Evolutionary conservation across 176 grass and related monocot species (phyloP).

Genomic region (Paspalum notatum): DNA sequence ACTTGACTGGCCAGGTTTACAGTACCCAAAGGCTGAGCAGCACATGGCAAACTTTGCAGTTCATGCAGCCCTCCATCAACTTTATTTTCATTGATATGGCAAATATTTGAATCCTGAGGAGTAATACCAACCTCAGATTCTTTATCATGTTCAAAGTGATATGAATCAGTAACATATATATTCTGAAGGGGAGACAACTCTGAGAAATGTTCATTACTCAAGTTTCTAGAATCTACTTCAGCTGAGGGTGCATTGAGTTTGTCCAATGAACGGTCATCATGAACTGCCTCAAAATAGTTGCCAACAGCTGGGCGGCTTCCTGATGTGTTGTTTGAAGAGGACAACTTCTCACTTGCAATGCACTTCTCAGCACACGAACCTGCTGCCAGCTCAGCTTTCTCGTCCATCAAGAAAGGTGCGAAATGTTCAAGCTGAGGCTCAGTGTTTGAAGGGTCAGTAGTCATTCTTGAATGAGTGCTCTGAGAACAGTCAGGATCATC

Average conservation of each 20-base stretch:
- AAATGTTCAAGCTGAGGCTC: slow-evolving; percentile 37
- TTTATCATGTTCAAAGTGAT: slow-evolving; percentile 51
- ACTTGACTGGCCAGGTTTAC: slow-evolving; percentile 36
- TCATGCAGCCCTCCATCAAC: slow-evolving; percentile 37
- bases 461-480: slow-evolving; percentile 20
- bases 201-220: slow-evolving; percentile 47
- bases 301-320: slow-evolving; percentile 51
- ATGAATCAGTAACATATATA: slow-evolving; percentile 41
- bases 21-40: slow-evolving; percentile 19
- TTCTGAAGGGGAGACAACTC: slow-evolving; percentile 48
- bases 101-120: slow-evolving; percentile 29
- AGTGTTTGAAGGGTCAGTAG: slow-evolving; percentile 27
- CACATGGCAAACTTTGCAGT: slow-evolving; percentile 40
- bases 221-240: slow-evolving; percentile 33
- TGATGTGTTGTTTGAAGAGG: slow-evolving; percentile 40
- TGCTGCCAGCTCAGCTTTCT: slow-evolving; percentile 39
- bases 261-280: slow-evolving; percentile 47
- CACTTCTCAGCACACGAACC: slow-evolving; percentile 45
- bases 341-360: slow-evolving; percentile 39
- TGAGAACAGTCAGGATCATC: slow-evolving; percentile 36
- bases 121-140: slow-evolving; percentile 19
- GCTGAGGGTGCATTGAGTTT: slow-evolving; percentile 39
- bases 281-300: slow-evolving; percentile 52
- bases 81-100: slow-evolving; percentile 35
- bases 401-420: slow-evolving; percentile 36